These are phyloP conservation scores for Pyrenochaeta sp. DNA, from an alignment of 2,329 filamentous ascomycete genomes.

Conservation along the genomic window DNA sequence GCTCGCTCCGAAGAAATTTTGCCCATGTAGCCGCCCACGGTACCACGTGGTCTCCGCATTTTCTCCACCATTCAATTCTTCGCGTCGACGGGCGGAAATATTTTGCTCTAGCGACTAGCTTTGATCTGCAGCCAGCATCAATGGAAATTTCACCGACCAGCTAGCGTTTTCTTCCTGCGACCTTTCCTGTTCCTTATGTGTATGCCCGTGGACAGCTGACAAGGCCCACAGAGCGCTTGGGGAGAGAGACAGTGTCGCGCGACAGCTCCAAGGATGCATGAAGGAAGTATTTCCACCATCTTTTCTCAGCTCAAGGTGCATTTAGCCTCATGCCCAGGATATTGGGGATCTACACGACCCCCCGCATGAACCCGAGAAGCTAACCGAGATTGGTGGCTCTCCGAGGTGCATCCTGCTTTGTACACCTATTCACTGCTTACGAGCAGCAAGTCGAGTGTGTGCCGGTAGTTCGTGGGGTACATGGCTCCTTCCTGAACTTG, in stretches of 20 bases:
- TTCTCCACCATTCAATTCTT: constrained; percentile 4
- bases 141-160: constrained; percentile 5
- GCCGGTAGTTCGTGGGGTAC: neutral
- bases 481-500: neutral
- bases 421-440: neutral
- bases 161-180: neutral
- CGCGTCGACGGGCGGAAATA: constrained; percentile 10
- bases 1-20: neutral
- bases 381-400: constrained; percentile 10
- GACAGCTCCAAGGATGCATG: neutral
- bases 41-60: constrained; percentile 13
- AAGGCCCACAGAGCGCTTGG: neutral
- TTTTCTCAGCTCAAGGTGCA: constrained; percentile 5
- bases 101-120: constrained; percentile 16
- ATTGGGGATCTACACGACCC: constrained; percentile 20
- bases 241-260: too few relatives aligned
- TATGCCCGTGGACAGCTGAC: constrained; percentile 26
- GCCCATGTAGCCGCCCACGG: neutral
- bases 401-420: constrained; percentile 14
- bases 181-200: constrained; percentile 20
- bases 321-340: constrained; percentile 13
- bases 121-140: constrained; percentile 3
- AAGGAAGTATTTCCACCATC: constrained; percentile 6
- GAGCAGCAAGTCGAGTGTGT: neutral
- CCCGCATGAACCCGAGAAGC: constrained; percentile 17